These are phyloP conservation scores for Schizosaccharomyces lindneri DNA, from an alignment of 805 yeast species.

Conservation along the genomic window DNA sequence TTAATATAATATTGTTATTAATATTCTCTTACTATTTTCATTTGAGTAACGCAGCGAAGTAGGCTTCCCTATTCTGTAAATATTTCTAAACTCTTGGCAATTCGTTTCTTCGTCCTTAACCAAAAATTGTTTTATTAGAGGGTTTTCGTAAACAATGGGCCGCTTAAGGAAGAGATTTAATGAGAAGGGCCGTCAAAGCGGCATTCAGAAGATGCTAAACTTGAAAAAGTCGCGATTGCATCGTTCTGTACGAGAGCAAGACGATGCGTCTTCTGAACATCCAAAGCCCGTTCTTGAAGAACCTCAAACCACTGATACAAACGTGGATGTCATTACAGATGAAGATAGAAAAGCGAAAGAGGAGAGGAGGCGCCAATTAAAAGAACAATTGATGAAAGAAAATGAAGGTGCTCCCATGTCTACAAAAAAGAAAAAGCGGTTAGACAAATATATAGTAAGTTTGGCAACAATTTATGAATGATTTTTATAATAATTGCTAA, in stretches of 20 bases:
- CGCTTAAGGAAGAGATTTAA: constrained; percentile 58
- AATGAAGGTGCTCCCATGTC: background rate
- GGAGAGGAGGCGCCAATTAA: background rate
- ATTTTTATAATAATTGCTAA: background rate
- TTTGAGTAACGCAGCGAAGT: too few species aligned
- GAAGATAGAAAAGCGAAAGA: background rate
- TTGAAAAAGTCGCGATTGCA: constrained; percentile 43
- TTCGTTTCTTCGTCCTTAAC: too few species aligned
- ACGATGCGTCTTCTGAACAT: constrained; percentile 4
- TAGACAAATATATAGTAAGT: constrained; percentile 3
- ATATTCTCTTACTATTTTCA: too few species aligned
- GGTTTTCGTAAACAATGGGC: constrained; percentile 27
- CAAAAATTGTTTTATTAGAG: too few species aligned
- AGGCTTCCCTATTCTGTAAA: too few species aligned
- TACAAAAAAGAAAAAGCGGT: background rate
- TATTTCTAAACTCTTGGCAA: too few species aligned
- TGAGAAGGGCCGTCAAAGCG: constrained; percentile 67
- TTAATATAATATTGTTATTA: too few species aligned
- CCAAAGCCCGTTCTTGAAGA: background rate
- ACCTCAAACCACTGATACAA: constrained; percentile 4
- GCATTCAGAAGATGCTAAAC: constrained; percentile 54
- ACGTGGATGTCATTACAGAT: constrained; percentile 2
- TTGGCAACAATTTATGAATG: background rate
- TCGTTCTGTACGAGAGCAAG: constrained; percentile 28
- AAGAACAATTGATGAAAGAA: background rate